Evolutionary conservation across 352 stramenopile species (phyloP), one percentile per base, ranked within the genome.

Genomic region (Phytophthora podocarpi): DNA sequence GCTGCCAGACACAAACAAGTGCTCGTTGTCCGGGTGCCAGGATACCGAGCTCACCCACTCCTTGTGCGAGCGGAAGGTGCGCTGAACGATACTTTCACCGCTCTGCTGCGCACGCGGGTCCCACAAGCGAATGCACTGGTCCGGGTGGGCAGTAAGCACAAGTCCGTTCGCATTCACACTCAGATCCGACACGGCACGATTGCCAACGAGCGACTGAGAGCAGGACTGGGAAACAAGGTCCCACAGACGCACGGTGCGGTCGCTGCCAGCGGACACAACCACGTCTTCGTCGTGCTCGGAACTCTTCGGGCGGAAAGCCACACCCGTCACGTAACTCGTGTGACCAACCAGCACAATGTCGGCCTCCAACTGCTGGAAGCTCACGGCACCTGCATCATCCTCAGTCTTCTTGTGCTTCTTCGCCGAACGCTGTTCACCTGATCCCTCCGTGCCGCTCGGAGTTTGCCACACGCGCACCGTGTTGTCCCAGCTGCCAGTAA

Each of bases 401-500:
- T 71, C 72, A 30, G 54, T 74, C 68, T 78, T 91, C 58, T 91
- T 79, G 64, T 90, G 80, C 64, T 88, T 95, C 67, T 89, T 90
- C n/a, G 72, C 68, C 16, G 77, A 78, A 28, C 76, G 67, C 28
- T 72, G 59, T 34, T 78, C 65, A 37, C 50, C 31, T 30, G 48
- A 53, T 15, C 58, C 48, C 26, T 54, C 70, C 50, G 45, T 64
- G 8, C 40, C 52, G 13, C 26, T 43, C 11, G 51, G 62, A 11
- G 42, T 67, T 56, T 68, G 56, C 87, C 87, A 95, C 56, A 95
- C 72, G 7, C 87, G 82, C 50, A 95, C 85, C 8, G 84, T 93
- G 65, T 93, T 93, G 64, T 95, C 87, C 87, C 87, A 95, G 39
- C 80, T 90, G 34, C 81, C 87, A 2, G 82, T 91, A 30, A 88